Conservation (phyloP, 176 grass and related monocot genomes). For the Lolium multiflorum region DNA sequence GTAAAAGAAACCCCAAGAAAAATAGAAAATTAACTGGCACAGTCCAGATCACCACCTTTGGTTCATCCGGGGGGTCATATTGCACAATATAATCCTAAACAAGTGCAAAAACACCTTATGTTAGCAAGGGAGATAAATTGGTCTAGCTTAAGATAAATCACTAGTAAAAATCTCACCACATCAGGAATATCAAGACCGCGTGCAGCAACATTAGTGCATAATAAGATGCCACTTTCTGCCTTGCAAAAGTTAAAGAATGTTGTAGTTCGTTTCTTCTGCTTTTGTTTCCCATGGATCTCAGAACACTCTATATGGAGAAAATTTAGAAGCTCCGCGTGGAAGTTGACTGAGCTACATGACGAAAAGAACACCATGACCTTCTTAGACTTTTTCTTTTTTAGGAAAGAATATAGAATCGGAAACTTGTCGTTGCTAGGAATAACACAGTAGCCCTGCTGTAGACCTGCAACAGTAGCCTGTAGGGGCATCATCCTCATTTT, state of each 20-base stretch:
- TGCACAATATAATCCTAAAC: conserved; percentile 93
- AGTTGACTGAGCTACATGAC: conserved; percentile 93
- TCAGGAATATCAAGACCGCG: conserved; percentile 93
- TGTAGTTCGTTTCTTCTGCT: conserved; percentile 88
- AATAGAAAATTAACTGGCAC: not conserved
- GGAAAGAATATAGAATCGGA: conserved; percentile 83
- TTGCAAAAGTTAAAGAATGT: conserved; percentile 90
- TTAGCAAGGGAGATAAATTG: conserved; percentile 18
- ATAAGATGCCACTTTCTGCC: conserved; percentile 74
- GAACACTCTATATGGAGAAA: conserved; percentile 75
- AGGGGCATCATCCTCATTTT: conserved; percentile 38
- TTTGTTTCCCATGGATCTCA: conserved; percentile 97
- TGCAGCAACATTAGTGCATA: conserved; percentile 94
- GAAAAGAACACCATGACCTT: conserved; percentile 99
- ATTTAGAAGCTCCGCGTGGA: conserved; percentile 77
- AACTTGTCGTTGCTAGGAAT: conserved; percentile 75
- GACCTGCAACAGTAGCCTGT: conserved; percentile 90
- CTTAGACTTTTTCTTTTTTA: conserved; percentile 76
- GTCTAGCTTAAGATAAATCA: not conserved
- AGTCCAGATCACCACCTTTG: conserved; percentile 59
- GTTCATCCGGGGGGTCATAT: conserved; percentile 94
- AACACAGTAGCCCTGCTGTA: conserved; percentile 84
- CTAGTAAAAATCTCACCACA: conserved; percentile 61
- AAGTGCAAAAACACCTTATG: not conserved
- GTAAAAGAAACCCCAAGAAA: not conserved